These are phyloP conservation scores for Moricandia arvensis DNA, from an alignment of 345 rosid species.

Conservation along the genomic window DNA sequence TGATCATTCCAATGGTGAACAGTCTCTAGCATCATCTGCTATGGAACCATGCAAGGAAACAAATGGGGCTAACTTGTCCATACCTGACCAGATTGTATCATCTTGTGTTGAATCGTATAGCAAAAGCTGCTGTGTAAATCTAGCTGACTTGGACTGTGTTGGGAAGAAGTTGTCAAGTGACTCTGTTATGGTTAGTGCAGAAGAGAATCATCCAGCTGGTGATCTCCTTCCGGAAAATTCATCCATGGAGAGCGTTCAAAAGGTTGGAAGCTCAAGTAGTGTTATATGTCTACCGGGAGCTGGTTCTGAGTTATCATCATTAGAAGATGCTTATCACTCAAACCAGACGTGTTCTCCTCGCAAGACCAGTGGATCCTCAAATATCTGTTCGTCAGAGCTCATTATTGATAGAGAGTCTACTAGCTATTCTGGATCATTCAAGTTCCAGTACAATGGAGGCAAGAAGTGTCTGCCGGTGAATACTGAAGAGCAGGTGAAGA, in stretches of 20 bases:
- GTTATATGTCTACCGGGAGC: conserved; percentile 34
- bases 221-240: conserved; percentile 42
- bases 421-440: conserved; percentile 34
- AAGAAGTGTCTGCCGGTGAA: conserved; percentile 35
- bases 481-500: conserved; percentile 56
- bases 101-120: conserved; percentile 34
- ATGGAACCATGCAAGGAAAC: too few species aligned
- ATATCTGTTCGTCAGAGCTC: conserved; percentile 36
- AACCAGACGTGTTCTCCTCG: conserved; percentile 25
- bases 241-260: conserved; percentile 30
- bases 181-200: conserved; percentile 42
- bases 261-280: conserved; percentile 37
- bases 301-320: conserved; percentile 44
- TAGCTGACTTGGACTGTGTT: conserved; percentile 35
- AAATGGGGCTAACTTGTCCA: too few species aligned
- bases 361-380: conserved; percentile 35
- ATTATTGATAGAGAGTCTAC: conserved; percentile 40
- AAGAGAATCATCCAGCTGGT: conserved; percentile 32
- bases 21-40: too few species aligned
- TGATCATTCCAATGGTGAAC: too few species aligned
- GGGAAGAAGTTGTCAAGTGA: conserved; percentile 40
- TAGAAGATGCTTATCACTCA: conserved; percentile 42
- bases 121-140: conserved; percentile 34
- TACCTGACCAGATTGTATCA: conserved; percentile 26
- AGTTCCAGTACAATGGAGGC: conserved; percentile 36